These are phyloP conservation scores for Malassezia japonica DNA, from an alignment of 1,284 basidiomycete species.

Conservation along the genomic window DNA sequence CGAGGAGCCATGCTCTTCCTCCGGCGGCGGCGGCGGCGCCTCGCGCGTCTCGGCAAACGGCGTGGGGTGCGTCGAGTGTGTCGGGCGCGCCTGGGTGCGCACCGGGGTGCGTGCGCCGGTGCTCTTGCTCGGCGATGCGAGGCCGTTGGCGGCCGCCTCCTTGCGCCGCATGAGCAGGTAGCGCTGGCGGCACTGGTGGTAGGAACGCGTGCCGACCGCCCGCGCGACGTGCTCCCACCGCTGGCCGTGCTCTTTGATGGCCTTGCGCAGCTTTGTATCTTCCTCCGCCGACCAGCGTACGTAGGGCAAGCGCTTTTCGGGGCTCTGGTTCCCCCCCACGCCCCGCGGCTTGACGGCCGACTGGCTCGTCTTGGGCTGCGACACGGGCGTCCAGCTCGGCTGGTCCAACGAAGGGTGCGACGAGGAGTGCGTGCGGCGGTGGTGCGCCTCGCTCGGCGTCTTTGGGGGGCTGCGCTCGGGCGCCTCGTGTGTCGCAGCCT, in stretches of 20 bases:
- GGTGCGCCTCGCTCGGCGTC: neutral
- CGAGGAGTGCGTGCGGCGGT: slow-evolving; percentile 1
- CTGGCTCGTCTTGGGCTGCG: neutral
- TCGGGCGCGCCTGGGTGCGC: neutral
- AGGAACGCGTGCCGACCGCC: slow-evolving; percentile 44
- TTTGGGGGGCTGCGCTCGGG: neutral
- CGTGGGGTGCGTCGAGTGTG: neutral
- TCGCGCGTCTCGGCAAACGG: neutral
- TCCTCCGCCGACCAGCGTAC: slow-evolving; percentile 46
- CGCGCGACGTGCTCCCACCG: slow-evolving; percentile 47
- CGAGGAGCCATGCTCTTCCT: neutral
- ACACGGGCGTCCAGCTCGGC: neutral
- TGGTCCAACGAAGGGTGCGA: neutral
- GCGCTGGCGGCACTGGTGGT: slow-evolving; percentile 47
- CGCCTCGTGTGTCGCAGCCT: slow-evolving; percentile 40
- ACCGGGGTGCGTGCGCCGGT: neutral
- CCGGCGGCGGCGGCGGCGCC: neutral
- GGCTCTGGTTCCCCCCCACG: slow-evolving; percentile 34
- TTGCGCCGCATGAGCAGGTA: slow-evolving; percentile 47
- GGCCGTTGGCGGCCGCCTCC: slow-evolving; percentile 30
- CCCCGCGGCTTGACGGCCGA: slow-evolving; percentile 17
- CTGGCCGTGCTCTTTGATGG: slow-evolving; percentile 45
- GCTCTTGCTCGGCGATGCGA: slow-evolving; percentile 12
- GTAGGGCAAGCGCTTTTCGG: slow-evolving; percentile 46
- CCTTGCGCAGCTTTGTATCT: slow-evolving; percentile 40